Conservation (phyloP, 768 basidiomycete species). For the Amanita pallidorosea region DNA sequence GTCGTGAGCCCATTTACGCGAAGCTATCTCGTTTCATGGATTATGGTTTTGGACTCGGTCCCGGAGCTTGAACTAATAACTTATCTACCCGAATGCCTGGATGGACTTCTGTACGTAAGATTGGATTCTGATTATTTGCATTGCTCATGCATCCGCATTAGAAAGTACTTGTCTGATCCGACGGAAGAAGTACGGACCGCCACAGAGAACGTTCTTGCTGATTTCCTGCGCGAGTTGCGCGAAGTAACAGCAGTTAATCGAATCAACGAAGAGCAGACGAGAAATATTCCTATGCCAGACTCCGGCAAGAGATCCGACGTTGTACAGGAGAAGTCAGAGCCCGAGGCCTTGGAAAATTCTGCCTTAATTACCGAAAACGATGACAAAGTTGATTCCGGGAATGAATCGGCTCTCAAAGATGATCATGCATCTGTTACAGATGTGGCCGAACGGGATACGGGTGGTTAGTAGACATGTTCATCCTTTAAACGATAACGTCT, state of each 20-base stretch:
- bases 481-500: conserved; percentile 7
- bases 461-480: conserved; percentile 33
- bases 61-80: conserved; percentile 94
- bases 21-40: conserved; percentile 96
- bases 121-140: conserved; percentile 1
- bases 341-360: conserved; percentile 41
- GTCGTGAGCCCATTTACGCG: conserved; percentile 94
- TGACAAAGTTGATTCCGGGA: conserved; percentile 26
- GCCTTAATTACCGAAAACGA: conserved; percentile 47
- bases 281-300: conserved; percentile 31
- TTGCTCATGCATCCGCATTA: conserved; percentile 18
- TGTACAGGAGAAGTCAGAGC: conserved; percentile 44
- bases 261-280: conserved; percentile 45
- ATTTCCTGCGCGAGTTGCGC: conserved; percentile 85
- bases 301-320: conserved; percentile 30
- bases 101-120: conserved; percentile 75
- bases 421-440: conserved; percentile 32
- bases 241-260: conserved; percentile 72
- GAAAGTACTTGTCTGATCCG: conserved; percentile 93
- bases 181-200: conserved; percentile 88
- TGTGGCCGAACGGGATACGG: conserved; percentile 47
- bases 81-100: conserved; percentile 90
- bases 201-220: conserved; percentile 80
- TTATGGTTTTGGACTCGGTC: conserved; percentile 89
- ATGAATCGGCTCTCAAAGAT: conserved; percentile 29